phyloP scores from a whole-genome alignment of 805 yeast genomes.

The Lachancea nothofagi region DNA sequence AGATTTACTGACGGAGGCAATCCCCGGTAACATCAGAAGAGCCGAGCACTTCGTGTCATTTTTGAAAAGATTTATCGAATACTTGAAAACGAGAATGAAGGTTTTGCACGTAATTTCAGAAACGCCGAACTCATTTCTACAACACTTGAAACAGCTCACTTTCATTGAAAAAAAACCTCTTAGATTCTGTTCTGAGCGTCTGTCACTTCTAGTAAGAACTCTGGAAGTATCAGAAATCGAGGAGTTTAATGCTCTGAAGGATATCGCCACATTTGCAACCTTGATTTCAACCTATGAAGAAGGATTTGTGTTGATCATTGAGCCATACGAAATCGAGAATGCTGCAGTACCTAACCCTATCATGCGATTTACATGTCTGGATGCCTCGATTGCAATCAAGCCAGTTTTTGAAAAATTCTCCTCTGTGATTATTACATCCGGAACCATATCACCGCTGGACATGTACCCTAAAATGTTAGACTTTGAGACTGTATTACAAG shows the following conservation, averaged over 20 bases:
- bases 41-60: constrained; percentile 97
- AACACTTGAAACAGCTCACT: constrained; percentile 88
- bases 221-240: constrained; percentile 84
- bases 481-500: constrained; percentile 88
- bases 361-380: constrained; percentile 86
- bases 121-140: constrained; percentile 88
- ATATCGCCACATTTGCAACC: constrained; percentile 95
- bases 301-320: constrained; percentile 87
- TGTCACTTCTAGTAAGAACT: constrained; percentile 83
- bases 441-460: constrained; percentile 96
- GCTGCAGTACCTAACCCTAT: constrained; percentile 97
- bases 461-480: constrained; percentile 98
- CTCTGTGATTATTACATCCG: constrained; percentile 91
- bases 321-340: constrained; percentile 92
- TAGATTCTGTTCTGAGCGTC: constrained; percentile 84
- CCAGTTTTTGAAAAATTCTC: constrained; percentile 93
- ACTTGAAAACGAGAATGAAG: constrained; percentile 94
- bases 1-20: constrained; percentile 84
- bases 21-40: constrained; percentile 94
- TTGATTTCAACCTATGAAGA: constrained; percentile 89
- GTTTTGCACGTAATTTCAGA: constrained; percentile 96
- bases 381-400: constrained; percentile 95
- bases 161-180: constrained; percentile 90
- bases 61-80: constrained; percentile 86
- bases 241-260: constrained; percentile 88